Conservation (phyloP, 2,329 filamentous ascomycete genomes). For the Fusarium globosum region DNA sequence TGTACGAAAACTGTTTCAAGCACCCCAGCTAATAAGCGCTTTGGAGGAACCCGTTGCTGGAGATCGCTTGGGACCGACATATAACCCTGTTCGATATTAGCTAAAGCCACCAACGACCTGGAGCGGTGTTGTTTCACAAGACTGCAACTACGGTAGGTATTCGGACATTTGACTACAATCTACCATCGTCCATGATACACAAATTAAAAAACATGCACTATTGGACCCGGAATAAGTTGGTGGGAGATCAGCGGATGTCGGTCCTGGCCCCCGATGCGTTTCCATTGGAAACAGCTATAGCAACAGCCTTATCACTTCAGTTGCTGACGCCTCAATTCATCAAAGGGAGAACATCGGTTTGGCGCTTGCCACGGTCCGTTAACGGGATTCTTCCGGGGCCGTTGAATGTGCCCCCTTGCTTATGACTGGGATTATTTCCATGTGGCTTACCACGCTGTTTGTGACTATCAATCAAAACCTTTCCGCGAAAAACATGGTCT, state of each 20-base stretch:
- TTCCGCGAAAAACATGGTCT: conserved; percentile 28
- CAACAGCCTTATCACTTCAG: conserved; percentile 4
- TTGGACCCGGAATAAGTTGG: not conserved
- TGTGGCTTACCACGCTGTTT: conserved; percentile 29
- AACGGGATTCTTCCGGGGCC: conserved; percentile 27
- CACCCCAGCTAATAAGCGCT: conserved; percentile 38
- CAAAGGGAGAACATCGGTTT: conserved; percentile 26
- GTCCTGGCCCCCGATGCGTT: conserved; percentile 1
- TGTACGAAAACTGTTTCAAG: conserved; percentile 9
- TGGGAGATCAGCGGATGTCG: not conserved
- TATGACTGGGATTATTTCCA: conserved; percentile 25
- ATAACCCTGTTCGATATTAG: conserved; percentile 29
- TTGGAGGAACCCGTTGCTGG: conserved; percentile 24
- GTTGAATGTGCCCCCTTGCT: conserved; percentile 34
- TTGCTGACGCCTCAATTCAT: not conserved
- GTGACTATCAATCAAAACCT: conserved; percentile 11
- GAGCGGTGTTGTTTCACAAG: conserved; percentile 22
- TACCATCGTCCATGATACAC: not conserved
- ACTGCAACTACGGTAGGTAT: not conserved
- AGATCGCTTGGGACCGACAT: conserved; percentile 29
- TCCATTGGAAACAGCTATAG: not conserved
- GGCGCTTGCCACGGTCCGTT: conserved; percentile 30
- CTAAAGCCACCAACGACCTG: conserved; percentile 27
- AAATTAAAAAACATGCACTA: conserved; percentile 8
- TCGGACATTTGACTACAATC: not conserved